Conservation (phyloP, 306 rosid species). For the Acacia acuminata region DNA sequence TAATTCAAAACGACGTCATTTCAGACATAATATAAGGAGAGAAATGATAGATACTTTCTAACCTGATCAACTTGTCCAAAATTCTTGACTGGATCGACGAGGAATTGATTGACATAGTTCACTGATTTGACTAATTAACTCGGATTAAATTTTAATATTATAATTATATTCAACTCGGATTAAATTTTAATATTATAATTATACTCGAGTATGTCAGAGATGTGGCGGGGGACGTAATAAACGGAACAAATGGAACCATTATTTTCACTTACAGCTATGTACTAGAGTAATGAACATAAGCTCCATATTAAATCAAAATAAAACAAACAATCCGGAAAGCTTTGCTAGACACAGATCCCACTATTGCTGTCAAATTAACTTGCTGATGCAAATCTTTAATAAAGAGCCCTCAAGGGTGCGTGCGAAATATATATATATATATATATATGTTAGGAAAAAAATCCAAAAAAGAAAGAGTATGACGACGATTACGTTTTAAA, state of each 20-base stretch:
- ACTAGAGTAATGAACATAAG: constrained; percentile 12
- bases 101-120: too few species aligned
- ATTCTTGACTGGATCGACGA: too few species aligned
- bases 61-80: too few species aligned
- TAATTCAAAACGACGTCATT: too few species aligned
- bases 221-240: not conserved
- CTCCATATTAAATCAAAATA: constrained; percentile 19
- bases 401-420: constrained; percentile 38
- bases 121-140: too few species aligned
- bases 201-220: too few species aligned
- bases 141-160: too few species aligned
- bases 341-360: constrained; percentile 16
- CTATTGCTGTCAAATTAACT: constrained; percentile 32
- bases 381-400: constrained; percentile 53
- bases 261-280: not conserved
- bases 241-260: not conserved
- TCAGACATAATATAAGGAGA: too few species aligned
- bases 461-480: not conserved
- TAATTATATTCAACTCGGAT: too few species aligned
- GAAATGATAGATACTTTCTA: too few species aligned
- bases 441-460: not conserved
- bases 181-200: too few species aligned
- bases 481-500: constrained; percentile 35
- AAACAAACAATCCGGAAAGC: constrained; percentile 26
- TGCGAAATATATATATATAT: not conserved